These are phyloP conservation scores for Brettanomyces nanus DNA, from an alignment of 805 yeast genomes.

Conservation along the genomic window DNA sequence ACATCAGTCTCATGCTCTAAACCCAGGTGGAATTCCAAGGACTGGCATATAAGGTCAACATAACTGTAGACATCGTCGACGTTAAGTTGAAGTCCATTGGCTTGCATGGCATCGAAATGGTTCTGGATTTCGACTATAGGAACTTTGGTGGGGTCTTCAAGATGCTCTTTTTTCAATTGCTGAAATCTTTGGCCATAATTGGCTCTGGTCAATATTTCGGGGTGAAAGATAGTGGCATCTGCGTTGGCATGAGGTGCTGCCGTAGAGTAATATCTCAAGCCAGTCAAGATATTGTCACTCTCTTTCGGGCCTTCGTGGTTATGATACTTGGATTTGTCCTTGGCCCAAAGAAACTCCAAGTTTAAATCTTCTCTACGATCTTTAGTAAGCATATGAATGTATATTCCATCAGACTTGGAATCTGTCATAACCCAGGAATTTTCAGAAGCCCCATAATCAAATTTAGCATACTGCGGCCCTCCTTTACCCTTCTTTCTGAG, in stretches of 20 bases:
- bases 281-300: slow-evolving; percentile 36
- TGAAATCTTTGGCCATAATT: slow-evolving; percentile 15
- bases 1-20: slow-evolving; percentile 6
- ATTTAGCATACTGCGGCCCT: slow-evolving; percentile 43
- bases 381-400: slow-evolving; percentile 64
- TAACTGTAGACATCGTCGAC: slow-evolving; percentile 14
- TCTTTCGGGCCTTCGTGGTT: slow-evolving; percentile 9
- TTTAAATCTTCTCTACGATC: slow-evolving; percentile 61
- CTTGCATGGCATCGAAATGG: slow-evolving; percentile 23
- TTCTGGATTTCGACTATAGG: slow-evolving; percentile 15
- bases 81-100: slow-evolving; percentile 20
- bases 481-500: slow-evolving; percentile 47
- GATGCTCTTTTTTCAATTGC: slow-evolving; percentile 12
- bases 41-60: slow-evolving; percentile 18
- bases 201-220: slow-evolving; percentile 7
- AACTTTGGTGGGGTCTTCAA: slow-evolving; percentile 11
- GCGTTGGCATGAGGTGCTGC: neutral
- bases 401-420: slow-evolving; percentile 51
- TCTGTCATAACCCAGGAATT: slow-evolving; percentile 85
- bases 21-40: slow-evolving; percentile 20
- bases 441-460: slow-evolving; percentile 46
- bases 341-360: slow-evolving; percentile 59
- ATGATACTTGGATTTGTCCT: slow-evolving; percentile 11
- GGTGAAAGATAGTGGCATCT: slow-evolving; percentile 8
- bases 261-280: slow-evolving; percentile 40